Evolutionary conservation across 352 stramenopile species (phyloP).

Genomic region (Peronospora belbahrii): DNA sequence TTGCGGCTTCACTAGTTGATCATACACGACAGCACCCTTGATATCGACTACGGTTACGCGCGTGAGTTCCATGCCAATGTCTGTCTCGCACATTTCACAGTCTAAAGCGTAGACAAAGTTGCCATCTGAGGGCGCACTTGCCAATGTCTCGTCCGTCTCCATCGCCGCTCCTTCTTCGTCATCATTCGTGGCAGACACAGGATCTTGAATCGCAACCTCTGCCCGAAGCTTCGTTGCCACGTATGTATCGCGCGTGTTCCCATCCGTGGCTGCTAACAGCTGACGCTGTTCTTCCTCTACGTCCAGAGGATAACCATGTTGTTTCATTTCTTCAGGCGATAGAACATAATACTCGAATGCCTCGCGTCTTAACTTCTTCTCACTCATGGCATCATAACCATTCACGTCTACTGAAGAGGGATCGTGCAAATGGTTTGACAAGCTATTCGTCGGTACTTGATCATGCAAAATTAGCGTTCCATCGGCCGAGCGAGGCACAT

Average conservation of each 20-base stretch:
- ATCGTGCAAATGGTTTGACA: constrained; percentile 3
- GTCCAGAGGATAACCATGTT: constrained; percentile 62
- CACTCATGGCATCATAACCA: neutral
- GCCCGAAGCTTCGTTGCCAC: constrained; percentile 40
- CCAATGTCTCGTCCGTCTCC: constrained; percentile 19
- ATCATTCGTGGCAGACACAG: constrained; percentile 3
- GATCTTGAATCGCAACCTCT: constrained; percentile 1
- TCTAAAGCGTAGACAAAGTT: constrained; percentile 66
- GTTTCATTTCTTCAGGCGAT: constrained; percentile 52
- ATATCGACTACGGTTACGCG: constrained; percentile 72
- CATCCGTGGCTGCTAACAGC: constrained; percentile 40
- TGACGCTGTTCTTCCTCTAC: constrained; percentile 51
- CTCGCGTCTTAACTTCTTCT: constrained; percentile 10
- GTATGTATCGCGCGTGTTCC: constrained; percentile 46
- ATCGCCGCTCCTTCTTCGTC: constrained; percentile 18
- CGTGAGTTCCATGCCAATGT: constrained; percentile 76
- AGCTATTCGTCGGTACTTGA: neutral
- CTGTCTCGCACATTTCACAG: constrained; percentile 88
- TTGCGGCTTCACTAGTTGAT: constrained; percentile 77
- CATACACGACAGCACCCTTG: constrained; percentile 55
- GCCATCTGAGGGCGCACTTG: constrained; percentile 2
- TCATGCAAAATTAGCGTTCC: constrained; percentile 30
- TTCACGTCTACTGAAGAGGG: constrained; percentile 10
- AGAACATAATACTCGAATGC: constrained; percentile 50
- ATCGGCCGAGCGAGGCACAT: constrained; percentile 42